Conservation (phyloP, 164 flowering plant species). For the Pachysandra terminalis region DNA sequence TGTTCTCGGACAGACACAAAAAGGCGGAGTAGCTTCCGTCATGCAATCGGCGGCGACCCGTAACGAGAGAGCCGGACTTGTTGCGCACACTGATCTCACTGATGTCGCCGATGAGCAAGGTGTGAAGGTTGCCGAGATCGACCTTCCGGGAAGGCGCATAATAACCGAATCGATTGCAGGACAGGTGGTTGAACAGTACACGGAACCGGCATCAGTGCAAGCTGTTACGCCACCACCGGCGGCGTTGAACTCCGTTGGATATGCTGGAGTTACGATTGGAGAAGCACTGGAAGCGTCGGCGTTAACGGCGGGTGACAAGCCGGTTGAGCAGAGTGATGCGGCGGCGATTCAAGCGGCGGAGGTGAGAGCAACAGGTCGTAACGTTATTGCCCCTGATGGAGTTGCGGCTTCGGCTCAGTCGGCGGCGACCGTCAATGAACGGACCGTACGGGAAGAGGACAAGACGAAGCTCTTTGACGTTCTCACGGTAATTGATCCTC, state of each 20-base stretch:
- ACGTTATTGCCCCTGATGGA: constrained; percentile 36
- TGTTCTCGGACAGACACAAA: constrained; percentile 34
- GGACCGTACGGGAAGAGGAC: constrained; percentile 14
- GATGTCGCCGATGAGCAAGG: constrained; percentile 24
- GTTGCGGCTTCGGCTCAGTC: constrained; percentile 46
- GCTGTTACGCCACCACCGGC: not conserved
- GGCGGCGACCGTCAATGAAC: constrained; percentile 31
- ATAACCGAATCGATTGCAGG: constrained; percentile 41
- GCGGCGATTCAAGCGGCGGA: constrained; percentile 58
- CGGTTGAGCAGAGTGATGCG: constrained; percentile 52
- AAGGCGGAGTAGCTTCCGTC: constrained; percentile 48
- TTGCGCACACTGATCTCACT: constrained; percentile 17
- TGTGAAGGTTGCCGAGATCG: constrained; percentile 15
- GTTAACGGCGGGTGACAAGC: constrained; percentile 34
- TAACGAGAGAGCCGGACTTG: constrained; percentile 33
- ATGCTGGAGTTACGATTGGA: constrained; percentile 35
- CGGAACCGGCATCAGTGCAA: not conserved
- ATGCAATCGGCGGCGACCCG: constrained; percentile 44
- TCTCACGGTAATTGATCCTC: constrained; percentile 27
- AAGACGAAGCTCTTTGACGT: constrained; percentile 38
- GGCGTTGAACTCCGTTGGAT: not conserved
- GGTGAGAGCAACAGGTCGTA: constrained; percentile 32
- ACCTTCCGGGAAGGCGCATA: constrained; percentile 17
- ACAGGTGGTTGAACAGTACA: constrained; percentile 16
- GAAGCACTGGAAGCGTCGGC: constrained; percentile 49